Conservation (phyloP, 495 filamentous ascomycete species). For the Penicillium paradoxum region DNA sequence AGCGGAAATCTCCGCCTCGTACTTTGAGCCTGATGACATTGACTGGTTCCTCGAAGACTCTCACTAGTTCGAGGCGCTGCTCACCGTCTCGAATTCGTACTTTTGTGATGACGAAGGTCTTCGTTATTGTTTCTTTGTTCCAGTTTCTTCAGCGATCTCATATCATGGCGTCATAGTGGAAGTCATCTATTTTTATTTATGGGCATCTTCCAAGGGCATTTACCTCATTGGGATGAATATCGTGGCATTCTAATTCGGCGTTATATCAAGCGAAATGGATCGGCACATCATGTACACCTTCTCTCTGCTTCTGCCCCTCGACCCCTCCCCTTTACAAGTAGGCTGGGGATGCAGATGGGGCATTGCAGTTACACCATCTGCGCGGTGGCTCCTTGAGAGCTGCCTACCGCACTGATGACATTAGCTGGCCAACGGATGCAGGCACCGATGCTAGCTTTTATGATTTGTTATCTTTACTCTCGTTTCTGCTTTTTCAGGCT, state of each 20-base stretch:
- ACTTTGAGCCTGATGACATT: conserved; percentile 3
- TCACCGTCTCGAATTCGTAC: not conserved
- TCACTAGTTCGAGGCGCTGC: not conserved
- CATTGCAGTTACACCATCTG: not conserved
- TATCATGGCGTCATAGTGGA: conserved; percentile 21
- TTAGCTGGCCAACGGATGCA: conserved; percentile 19
- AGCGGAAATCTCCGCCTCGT: conserved; percentile 1
- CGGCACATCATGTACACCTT: not conserved
- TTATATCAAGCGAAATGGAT: conserved; percentile 11
- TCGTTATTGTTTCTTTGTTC: not conserved
- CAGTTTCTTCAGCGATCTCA: conserved; percentile 24
- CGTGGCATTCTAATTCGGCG: conserved; percentile 11
- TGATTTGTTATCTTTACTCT: conserved; percentile 5
- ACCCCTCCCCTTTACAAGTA: conserved; percentile 14
- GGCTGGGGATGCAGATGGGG: conserved; percentile 11
- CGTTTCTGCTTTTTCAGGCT: not conserved
- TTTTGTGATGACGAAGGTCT: not conserved
- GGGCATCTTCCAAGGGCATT: conserved; percentile 9
- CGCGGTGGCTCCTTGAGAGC: not conserved
- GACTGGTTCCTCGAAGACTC: conserved; percentile 4
- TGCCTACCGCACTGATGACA: conserved; percentile 12
- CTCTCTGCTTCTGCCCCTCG: not conserved
- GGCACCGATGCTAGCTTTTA: conserved; percentile 11
- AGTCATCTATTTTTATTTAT: conserved; percentile 5
- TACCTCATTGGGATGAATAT: conserved; percentile 9